Base-by-base conservation (phyloP, 2,329 filamentous ascomycete genomes). In the Chrysoporthe austroafricana region DNA sequence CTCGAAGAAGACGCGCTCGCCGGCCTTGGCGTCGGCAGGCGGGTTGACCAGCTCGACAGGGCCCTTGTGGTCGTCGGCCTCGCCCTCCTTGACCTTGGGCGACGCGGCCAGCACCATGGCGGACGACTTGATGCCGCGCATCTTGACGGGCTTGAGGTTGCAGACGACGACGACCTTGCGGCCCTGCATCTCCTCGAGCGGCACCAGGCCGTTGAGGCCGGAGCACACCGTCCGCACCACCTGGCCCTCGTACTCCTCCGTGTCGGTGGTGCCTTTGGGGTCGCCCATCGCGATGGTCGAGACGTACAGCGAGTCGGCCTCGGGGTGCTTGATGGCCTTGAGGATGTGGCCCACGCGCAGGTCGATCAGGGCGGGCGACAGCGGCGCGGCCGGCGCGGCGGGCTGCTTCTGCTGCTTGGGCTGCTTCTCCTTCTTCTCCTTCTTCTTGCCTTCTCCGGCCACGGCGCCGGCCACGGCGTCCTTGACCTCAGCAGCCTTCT, bases 111-210 rank as follows among this genome's bases (percentile, higher is more conserved):
- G 87, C 18, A 99, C 96, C 96, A 99, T 98, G 76, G 94, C 86
- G 73, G 82, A 86, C 3, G 86, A 89, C 82, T 88, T 88, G 82
- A 89, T 85, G 73, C 96, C 96, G 71, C 96, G 92, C 96, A 99
- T 99, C 80, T 96, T 99, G 79, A 98, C 96, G 62, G 96, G 96
- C 86, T 99, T 99, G 73, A 99, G 88, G 81, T 99, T 99, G 85
- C 93, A 97, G 32, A 99, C 95, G 1, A 96, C 92, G 43, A 99
- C 88, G 70, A 99, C 93, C 83, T 96, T 97, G 79, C 96, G 93
- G 76, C 90, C 90, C 80, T 99, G 96, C 96, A 99, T 97, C 79
- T 97, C 93, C 79, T 93, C 93, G 59, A 99, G 86, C 0, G 96
- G 96, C 1, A 99, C 83, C 42, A 97, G 88, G 8, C 96, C 96